phyloP scores from a whole-genome alignment of 805 yeast species.

The Wickerhamomyces rabaulensis region DNA sequence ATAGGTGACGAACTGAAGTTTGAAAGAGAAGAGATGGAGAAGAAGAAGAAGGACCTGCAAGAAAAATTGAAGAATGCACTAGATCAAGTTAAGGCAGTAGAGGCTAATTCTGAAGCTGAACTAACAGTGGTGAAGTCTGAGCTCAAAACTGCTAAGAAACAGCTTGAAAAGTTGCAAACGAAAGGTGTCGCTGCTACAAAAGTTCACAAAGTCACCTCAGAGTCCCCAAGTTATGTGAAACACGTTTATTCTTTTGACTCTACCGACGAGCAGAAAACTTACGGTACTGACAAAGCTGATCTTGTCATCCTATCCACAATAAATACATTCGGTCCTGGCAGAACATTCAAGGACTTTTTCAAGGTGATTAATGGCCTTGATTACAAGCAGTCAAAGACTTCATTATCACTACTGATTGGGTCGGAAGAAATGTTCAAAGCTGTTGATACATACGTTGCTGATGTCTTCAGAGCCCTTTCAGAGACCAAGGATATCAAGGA shows the following conservation, averaged over 20 bases:
- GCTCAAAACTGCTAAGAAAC: not conserved
- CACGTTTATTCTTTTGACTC: slow-evolving; percentile 8
- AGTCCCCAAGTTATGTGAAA: slow-evolving; percentile 4
- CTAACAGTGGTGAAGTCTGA: not conserved
- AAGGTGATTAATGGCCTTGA: slow-evolving; percentile 5
- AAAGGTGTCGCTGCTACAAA: not conserved
- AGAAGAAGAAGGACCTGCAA: not conserved
- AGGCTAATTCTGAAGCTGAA: not conserved
- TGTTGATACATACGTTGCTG: slow-evolving; percentile 5
- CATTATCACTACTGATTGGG: slow-evolving; percentile 14
- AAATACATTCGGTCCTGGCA: slow-evolving; percentile 8
- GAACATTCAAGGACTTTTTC: slow-evolving; percentile 13
- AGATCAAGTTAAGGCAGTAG: not conserved
- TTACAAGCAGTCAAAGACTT: slow-evolving; percentile 8
- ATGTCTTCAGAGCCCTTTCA: slow-evolving; percentile 4
- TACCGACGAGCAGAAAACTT: not conserved
- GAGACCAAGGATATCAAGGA: not conserved
- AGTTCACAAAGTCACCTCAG: not conserved
- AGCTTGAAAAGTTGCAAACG: not conserved
- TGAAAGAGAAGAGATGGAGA: slow-evolving; percentile 9
- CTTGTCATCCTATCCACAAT: slow-evolving; percentile 11
- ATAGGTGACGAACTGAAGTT: slow-evolving; percentile 4
- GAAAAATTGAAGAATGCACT: not conserved
- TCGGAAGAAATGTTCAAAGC: slow-evolving; percentile 4
- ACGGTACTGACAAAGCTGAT: slow-evolving; percentile 12